Conservation (phyloP, 805 yeast genomes). For the Candida succiphila region DNA sequence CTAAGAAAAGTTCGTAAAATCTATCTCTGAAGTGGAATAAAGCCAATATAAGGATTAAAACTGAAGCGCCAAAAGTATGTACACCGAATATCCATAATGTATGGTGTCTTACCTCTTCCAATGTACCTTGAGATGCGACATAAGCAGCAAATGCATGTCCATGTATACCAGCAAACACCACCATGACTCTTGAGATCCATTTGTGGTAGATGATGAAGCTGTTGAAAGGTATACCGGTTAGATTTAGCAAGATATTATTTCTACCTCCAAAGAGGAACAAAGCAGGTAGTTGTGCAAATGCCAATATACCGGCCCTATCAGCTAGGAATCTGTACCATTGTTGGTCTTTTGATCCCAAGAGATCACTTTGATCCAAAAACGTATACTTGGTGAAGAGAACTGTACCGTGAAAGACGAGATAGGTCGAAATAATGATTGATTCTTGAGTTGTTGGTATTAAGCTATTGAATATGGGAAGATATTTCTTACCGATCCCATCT, state of each 20-base stretch:
- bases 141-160: constrained; percentile 23
- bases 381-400: constrained; percentile 7
- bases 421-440: constrained; percentile 7
- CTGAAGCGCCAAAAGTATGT: constrained; percentile 27
- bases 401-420: constrained; percentile 6
- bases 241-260: constrained; percentile 43
- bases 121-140: constrained; percentile 1
- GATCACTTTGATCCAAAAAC: constrained; percentile 3
- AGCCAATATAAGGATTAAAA: constrained; percentile 34
- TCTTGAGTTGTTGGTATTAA: constrained; percentile 20
- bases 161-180: constrained; percentile 19
- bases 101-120: constrained; percentile 4
- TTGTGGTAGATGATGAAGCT: constrained; percentile 33
- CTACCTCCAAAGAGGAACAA: constrained; percentile 47
- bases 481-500: not conserved
- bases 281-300: constrained; percentile 34
- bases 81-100: constrained; percentile 10
- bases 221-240: constrained; percentile 39
- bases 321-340: constrained; percentile 34
- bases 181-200: constrained; percentile 28
- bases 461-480: constrained; percentile 8
- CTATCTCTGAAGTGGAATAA: constrained; percentile 32
- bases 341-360: constrained; percentile 8
- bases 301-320: constrained; percentile 46
- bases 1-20: constrained; percentile 36